A percentile compares a stretch with the other conserved stretches of the same genome.
Conservation (phyloP, 2,329 filamentous ascomycete genomes). For the Cytospora piceae region DNA sequence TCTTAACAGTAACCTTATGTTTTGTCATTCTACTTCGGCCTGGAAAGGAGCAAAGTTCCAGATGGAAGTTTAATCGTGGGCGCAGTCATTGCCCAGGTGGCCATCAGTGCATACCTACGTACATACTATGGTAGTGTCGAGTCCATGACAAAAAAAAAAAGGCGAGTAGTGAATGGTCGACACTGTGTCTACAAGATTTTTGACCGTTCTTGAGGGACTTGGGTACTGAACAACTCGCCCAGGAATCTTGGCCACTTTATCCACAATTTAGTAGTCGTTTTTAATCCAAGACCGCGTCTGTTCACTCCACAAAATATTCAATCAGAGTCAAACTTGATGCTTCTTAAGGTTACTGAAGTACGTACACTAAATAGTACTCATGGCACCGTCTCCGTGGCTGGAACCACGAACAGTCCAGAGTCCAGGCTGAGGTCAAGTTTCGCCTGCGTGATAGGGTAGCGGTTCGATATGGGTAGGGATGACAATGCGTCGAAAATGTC, state of each 20-base stretch:
- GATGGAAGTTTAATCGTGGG: background rate
- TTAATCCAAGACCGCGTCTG: constrained; percentile 6
- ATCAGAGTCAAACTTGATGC: constrained; percentile 10
- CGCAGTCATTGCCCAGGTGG: background rate
- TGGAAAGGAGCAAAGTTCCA: background rate
- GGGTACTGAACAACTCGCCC: background rate
- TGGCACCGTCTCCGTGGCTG: constrained; percentile 4
- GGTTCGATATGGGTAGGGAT: constrained; percentile 11
- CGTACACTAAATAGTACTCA: background rate
- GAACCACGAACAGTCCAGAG: background rate
- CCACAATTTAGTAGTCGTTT: background rate
- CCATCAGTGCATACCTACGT: background rate
- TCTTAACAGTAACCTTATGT: background rate
- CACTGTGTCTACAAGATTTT: background rate
- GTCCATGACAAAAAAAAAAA: too few relatives aligned
- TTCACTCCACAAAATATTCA: constrained; percentile 1
- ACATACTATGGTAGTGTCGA: background rate
- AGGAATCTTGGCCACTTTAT: background rate
- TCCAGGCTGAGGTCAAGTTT: background rate
- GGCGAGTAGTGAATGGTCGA: background rate
- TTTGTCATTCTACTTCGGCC: background rate
- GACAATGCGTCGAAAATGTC: constrained; percentile 2
- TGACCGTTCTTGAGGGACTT: background rate
- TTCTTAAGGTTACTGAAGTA: too few relatives aligned
- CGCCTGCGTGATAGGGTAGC: constrained; percentile 3